Base-by-base conservation (phyloP, 73 alveolate genomes). In the Symbiodinium natans region DNA sequence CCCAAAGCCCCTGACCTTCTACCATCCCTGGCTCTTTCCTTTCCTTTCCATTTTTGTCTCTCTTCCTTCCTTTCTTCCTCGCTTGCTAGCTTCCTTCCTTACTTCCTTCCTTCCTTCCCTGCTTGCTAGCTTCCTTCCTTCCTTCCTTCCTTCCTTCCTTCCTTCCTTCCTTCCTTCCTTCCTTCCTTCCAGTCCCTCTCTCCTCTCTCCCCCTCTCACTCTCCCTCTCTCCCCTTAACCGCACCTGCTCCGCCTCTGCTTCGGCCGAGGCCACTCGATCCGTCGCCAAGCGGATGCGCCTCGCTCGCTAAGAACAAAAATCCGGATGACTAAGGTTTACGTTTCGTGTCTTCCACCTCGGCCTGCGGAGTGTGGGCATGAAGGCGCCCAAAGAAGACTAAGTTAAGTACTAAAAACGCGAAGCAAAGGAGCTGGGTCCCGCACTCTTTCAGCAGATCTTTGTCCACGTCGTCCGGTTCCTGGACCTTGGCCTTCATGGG, bases 201-300 rank as follows among this genome's bases (percentile, higher is more conserved):
- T n/a, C n/a, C n/a, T n/a, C n/a, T n/a, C n/a, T n/a, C n/a, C n/a
- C n/a, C n/a, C n/a, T n/a, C n/a, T n/a, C n/a, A n/a, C n/a, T n/a
- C n/a, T n/a, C n/a, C n/a, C n/a, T n/a, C n/a, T n/a, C n/a, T n/a
- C 71, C 15, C 34, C 68, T 29, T 33, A 29, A 13, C 23, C 43
- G 52, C 36, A 34, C 95, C 95, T 88, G 95, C 46, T 88, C 86
- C 17, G 71, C 86, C 42, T 88, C 95, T 4, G 95, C 38, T 40
- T 88, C 95, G 8, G 95, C 95, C 2, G 85, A 83, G 11, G 46
- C 38, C 27, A 88, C 86, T 9, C 95, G 95, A 38, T 88, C 95
- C 34, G 86, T 40, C 59, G 95, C 95, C 34, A 88, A n/a, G 54
- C 71, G 68, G 95, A 88, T 63, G 41, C 95, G 95, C 95, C 95